Base-by-base conservation (phyloP, 441 rosid species). In the Syzygium malaccense region DNA sequence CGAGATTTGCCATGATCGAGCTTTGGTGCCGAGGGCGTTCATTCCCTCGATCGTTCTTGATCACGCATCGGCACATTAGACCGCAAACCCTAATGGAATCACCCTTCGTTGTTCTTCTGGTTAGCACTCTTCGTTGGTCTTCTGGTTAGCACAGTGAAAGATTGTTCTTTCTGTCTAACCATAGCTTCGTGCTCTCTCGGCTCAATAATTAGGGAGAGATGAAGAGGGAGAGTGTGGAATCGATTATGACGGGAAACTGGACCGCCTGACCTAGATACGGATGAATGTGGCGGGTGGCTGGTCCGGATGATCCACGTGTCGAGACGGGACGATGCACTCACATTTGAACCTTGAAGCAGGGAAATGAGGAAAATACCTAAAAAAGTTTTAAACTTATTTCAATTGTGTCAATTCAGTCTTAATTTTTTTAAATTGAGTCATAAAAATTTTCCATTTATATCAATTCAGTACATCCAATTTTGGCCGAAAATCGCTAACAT, bases 121-220 rank as follows among this genome's bases (percentile, higher is more conserved):
- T n/a, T n/a, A n/a, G n/a, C 37, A n/a, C 51, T 75, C 83, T 37
- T 20, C 83, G 23, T 54, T 60, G 55, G 28, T 23, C 28, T 85
- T 37, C 51, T 62, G 37, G 56, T 86, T 92, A 87, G 83, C 86
- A 88, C 78, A 88, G 64, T 85, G 86, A 56, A 28, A 93, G 51
- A 75, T 75, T 23, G 90, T 92, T 91, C 95, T 88, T 91, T 90
- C 54, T 93, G 93, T 93, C 94, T 92, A 90, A 89, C 86, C 89
- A 88, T 57, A 88, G 83, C 89, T 89, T 86, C 55, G 83, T 11
- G 83, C 51, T 71, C 17, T 37, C 51, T 41, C n/a, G 17, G 83
- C 51, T 37, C 51, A 86, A 92, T 88, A 55, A 32, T 37, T n/a
- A 45, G 64, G 37, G 19, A 92, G 92, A 92, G 91, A 91, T 91